Percentiles rank a stretch among this genome's conserved stretches.
phyloP scores from a whole-genome alignment of 2,329 filamentous ascomycete genomes.

The Aspergillus piperis region DNA sequence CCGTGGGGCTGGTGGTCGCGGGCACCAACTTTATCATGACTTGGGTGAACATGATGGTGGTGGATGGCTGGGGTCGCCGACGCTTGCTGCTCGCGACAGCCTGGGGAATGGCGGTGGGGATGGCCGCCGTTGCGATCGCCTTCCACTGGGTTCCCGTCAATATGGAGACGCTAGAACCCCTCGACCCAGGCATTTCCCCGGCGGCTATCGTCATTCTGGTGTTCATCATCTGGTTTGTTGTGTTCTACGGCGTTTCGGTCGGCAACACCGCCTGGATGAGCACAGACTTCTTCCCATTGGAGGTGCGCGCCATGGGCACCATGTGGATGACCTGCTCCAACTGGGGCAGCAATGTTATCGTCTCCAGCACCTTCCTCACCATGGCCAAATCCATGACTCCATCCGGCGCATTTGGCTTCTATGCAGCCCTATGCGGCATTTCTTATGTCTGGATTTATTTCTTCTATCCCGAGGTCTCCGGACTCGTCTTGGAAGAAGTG shows the following conservation, averaged over 20 bases:
- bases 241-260: conserved; percentile 50
- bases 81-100: conserved; percentile 48
- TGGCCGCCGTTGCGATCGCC: conserved; percentile 42
- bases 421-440: conserved; percentile 52
- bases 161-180: conserved; percentile 37
- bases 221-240: conserved; percentile 49
- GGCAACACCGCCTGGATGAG: conserved; percentile 54
- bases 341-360: conserved; percentile 54
- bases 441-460: conserved; percentile 37
- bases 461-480: conserved; percentile 30
- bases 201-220: conserved; percentile 45
- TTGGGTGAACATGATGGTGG: conserved; percentile 49
- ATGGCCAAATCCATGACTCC: conserved; percentile 55
- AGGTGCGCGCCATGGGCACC: conserved; percentile 52
- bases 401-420: conserved; percentile 55
- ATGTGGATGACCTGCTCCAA: conserved; percentile 53
- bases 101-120: conserved; percentile 47
- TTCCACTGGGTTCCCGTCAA: conserved; percentile 54
- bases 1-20: conserved; percentile 43
- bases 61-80: conserved; percentile 51
- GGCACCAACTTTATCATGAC: conserved; percentile 51
- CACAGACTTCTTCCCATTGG: conserved; percentile 52
- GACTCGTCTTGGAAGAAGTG: conserved; percentile 26
- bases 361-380: conserved; percentile 53
- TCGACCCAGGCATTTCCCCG: conserved; percentile 30